Percentiles rank a stretch among this genome's conserved stretches.
Evolutionary conservation across 495 filamentous ascomycete genomes (phyloP).

Genomic region (Cenococcum geophilum): DNA sequence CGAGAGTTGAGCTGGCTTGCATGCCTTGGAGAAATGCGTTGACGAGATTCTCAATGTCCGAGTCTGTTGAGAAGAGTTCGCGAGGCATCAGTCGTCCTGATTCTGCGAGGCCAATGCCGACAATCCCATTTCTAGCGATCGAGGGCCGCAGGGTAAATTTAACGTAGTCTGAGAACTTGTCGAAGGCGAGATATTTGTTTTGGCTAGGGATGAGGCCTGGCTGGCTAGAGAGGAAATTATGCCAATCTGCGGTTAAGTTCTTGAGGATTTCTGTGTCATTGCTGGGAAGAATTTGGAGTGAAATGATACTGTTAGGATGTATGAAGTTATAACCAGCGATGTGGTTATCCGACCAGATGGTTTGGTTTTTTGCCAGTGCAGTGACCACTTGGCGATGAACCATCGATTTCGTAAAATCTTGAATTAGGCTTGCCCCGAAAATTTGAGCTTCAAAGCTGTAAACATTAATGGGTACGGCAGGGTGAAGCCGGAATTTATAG

Average conservation of each 20-base stretch:
- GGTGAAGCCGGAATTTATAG: conserved; percentile 30
- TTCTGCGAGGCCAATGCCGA: conserved; percentile 22
- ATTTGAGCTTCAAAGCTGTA: conserved; percentile 25
- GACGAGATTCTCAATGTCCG: conserved; percentile 13
- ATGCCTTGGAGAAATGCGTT: conserved; percentile 23
- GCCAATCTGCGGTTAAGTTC: conserved; percentile 19
- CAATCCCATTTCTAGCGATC: conserved; percentile 23
- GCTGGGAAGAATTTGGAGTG: conserved; percentile 20
- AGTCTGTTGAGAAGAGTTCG: conserved; percentile 9
- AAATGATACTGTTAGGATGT: conserved; percentile 20
- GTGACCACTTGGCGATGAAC: conserved; percentile 21
- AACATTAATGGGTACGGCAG: conserved; percentile 23
- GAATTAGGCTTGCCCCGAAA: conserved; percentile 3
- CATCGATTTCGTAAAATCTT: conserved; percentile 21
- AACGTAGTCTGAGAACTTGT: conserved; percentile 21
- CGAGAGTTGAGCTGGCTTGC: conserved; percentile 16
- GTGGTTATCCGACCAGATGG: conserved; percentile 13
- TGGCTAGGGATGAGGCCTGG: conserved; percentile 20
- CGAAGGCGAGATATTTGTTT: conserved; percentile 21
- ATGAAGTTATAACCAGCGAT: conserved; percentile 29
- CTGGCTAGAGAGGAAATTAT: conserved; percentile 25
- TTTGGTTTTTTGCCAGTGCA: conserved; percentile 22
- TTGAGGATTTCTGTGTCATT: conserved; percentile 16
- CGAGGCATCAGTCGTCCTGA: conserved; percentile 22
- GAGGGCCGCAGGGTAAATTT: conserved; percentile 16